These are phyloP conservation scores for Flaveria linearis DNA, from an alignment of 129 eudicot genomes.

Conservation along the genomic window DNA sequence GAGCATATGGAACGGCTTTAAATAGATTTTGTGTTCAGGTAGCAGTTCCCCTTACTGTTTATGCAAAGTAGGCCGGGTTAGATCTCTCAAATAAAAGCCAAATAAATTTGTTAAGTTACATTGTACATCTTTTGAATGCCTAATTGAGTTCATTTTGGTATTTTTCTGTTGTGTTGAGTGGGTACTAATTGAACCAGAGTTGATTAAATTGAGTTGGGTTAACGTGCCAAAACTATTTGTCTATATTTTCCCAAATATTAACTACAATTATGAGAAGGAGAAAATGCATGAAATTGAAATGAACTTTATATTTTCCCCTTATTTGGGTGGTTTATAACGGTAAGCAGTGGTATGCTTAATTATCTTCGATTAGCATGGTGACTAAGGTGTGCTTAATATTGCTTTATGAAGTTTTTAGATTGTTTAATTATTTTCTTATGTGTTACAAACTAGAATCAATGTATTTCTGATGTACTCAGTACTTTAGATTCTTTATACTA, in stretches of 20 bases:
- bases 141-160: background rate
- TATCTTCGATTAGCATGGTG: too few species aligned
- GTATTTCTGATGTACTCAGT: too few species aligned
- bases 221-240: background rate
- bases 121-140: background rate
- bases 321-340: too few species aligned
- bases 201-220: background rate
- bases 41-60: slow-evolving; percentile 96
- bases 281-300: background rate
- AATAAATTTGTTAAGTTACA: background rate
- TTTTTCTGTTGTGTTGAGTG: background rate
- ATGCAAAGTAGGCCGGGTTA: slow-evolving; percentile 99
- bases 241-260: too few species aligned
- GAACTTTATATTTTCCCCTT: background rate
- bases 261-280: background rate
- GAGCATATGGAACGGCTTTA: slow-evolving; percentile 90
- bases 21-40: slow-evolving; percentile 98
- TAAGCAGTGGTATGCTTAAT: too few species aligned
- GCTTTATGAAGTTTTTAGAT: too few species aligned
- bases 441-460: too few species aligned
- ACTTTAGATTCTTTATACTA: too few species aligned
- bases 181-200: too few species aligned
- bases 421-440: too few species aligned
- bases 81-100: background rate
- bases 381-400: too few species aligned